These are phyloP conservation scores for Spathaspora arborariae DNA, from an alignment of 805 yeast genomes.

Conservation along the genomic window DNA sequence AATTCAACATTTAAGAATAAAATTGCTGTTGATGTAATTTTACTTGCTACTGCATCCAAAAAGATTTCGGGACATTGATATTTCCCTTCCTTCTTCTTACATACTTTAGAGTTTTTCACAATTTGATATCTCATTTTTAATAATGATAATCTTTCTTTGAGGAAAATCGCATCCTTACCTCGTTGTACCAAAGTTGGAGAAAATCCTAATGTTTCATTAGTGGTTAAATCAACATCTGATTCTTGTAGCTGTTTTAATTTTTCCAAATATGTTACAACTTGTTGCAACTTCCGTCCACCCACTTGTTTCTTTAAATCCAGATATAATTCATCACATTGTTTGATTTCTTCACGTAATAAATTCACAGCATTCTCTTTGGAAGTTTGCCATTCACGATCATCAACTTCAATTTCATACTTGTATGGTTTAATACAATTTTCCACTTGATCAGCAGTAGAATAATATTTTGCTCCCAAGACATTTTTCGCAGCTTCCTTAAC, in stretches of 20 bases:
- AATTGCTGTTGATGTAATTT: conserved; percentile 89
- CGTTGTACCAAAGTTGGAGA: conserved; percentile 67
- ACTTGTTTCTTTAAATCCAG: conserved; percentile 58
- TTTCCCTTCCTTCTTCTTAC: conserved; percentile 75
- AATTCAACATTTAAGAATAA: conserved; percentile 90
- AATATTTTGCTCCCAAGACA: conserved; percentile 74
- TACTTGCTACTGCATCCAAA: conserved; percentile 86
- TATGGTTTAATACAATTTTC: conserved; percentile 98
- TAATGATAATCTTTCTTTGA: conserved; percentile 68
- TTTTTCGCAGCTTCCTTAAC: conserved; percentile 81
- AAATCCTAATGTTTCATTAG: conserved; percentile 80
- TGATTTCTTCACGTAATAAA: conserved; percentile 76
- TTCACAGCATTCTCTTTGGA: conserved; percentile 76
- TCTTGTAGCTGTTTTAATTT: conserved; percentile 38
- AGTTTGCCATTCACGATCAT: conserved; percentile 87
- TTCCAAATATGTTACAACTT: conserved; percentile 72
- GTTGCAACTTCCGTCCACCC: conserved; percentile 80
- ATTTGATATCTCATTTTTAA: conserved; percentile 68
- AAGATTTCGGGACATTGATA: conserved; percentile 94
- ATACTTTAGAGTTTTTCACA: conserved; percentile 68
- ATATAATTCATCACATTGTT: conserved; percentile 71
- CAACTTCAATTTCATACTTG: conserved; percentile 94
- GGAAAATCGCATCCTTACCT: conserved; percentile 81
- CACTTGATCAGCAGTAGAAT: conserved; percentile 95
- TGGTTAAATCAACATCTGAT: conserved; percentile 33